A percentile compares a stretch with the other conserved stretches of the same genome.
Conservation (phyloP, 2,329 filamentous ascomycete genomes). For the Ceratocystis cubensis region DNA sequence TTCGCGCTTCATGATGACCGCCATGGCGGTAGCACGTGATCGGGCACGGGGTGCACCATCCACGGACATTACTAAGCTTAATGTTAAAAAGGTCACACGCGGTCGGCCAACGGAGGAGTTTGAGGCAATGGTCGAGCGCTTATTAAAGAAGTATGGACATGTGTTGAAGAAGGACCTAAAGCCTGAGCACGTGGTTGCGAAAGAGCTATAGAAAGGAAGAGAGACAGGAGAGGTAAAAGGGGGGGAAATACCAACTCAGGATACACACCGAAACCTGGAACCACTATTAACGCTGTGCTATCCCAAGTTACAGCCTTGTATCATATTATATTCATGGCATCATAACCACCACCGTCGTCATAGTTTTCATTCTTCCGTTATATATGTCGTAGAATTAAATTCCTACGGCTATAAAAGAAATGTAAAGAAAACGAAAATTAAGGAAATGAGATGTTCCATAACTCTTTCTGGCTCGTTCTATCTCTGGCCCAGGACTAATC, state of each 20-base stretch:
- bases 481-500: too few relatives aligned
- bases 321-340: conserved; percentile 11
- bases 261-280: too few relatives aligned
- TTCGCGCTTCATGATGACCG: conserved; percentile 88
- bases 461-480: too few relatives aligned
- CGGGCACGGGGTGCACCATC: conserved; percentile 42
- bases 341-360: background rate
- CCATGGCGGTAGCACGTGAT: conserved; percentile 63
- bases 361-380: background rate
- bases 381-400: too few relatives aligned
- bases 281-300: background rate
- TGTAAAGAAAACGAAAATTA: too few relatives aligned
- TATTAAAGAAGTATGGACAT: conserved; percentile 28
- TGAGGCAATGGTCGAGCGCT: conserved; percentile 46
- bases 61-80: conserved; percentile 61
- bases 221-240: conserved; percentile 1
- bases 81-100: conserved; percentile 70
- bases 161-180: conserved; percentile 19
- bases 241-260: background rate
- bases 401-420: too few relatives aligned
- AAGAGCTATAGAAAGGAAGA: conserved; percentile 12
- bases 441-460: too few relatives aligned
- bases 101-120: conserved; percentile 58
- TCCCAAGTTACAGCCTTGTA: conserved; percentile 5
- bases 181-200: conserved; percentile 22